Base-by-base conservation (phyloP, 352 stramenopile genomes). In the Phytophthora citricola region DNA sequence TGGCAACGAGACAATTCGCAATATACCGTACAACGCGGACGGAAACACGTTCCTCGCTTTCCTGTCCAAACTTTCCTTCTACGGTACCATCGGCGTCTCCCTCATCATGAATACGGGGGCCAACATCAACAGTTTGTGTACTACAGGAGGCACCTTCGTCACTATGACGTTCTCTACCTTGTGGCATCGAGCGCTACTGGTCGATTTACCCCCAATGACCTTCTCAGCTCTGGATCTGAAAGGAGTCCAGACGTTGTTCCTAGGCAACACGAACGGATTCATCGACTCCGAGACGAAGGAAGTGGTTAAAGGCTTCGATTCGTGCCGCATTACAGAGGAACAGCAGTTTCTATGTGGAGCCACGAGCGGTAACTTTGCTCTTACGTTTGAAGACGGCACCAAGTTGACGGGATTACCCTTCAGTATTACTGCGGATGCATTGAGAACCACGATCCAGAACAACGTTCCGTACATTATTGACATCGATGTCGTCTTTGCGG, bases 291-390 rank as follows among this genome's bases (percentile, higher is more conserved):
- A 90, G 50, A 75, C 76, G 4, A 92, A 87, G 46, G 85, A 93
- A 57, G 49, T 92, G 14, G 43, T 90, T 26, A 93, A 90, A 40
- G 85, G 85, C 6, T 66, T 91, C 12, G 85, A 93, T 61, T 86
- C 83, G 7, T 92, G 86, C 20, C 73, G 85, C n/a, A 50, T 85
- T 7, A 31, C 83, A 15, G 86, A 94, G 58, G 55, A 78, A 32
- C 86, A 94, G 53, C 63, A 77, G 12, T 78, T 94, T 41, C 24
- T 79, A 17, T 94, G 86, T 15, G 76, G 77, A 12, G 86, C 82
- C 12, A 91, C 80, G 6, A 83, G 81, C 39, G 86, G 86, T 1
- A 83, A 74, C 6, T 94, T 94, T 55, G 71, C 82, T 5, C 64
- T 94, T 17, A 87, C 81, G 0, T 93, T 93, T 48, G 73, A 92